A percentile compares a stretch with the other conserved stretches of the same genome.
Conservation (phyloP, 257 asterid genomes). For the Cinchona pubescens region DNA sequence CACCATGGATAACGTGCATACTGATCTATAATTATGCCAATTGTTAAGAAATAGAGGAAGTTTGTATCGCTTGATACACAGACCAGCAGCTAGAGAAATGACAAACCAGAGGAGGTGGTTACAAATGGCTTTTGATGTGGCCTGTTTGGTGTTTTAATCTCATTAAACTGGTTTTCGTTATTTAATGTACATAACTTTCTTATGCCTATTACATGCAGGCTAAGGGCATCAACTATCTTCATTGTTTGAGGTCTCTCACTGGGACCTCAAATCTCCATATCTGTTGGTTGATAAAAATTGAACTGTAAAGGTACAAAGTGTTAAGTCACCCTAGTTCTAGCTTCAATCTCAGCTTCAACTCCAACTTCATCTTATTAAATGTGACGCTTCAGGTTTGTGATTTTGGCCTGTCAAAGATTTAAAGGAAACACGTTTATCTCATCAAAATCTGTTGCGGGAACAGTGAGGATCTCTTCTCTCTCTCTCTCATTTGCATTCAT, state of each 20-base stretch:
- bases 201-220: conserved; percentile 45
- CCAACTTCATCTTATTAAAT: neutral
- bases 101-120: too few species aligned
- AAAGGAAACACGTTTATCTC: conserved; percentile 90
- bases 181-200: too few species aligned
- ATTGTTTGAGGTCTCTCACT: conserved; percentile 74
- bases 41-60: too few species aligned
- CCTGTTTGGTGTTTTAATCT: too few species aligned
- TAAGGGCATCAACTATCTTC: conserved; percentile 88
- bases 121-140: too few species aligned
- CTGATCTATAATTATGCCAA: too few species aligned
- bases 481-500: neutral
- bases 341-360: neutral
- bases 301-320: conserved; percentile 70
- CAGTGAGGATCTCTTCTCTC: conserved; percentile 42
- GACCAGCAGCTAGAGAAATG: too few species aligned
- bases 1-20: too few species aligned
- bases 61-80: too few species aligned
- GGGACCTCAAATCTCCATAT: conserved; percentile 94
- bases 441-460: conserved; percentile 94
- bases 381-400: conserved; percentile 63
- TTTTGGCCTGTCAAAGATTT: conserved; percentile 88
- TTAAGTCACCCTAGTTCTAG: neutral
- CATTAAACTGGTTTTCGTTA: too few species aligned
- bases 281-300: conserved; percentile 87